Percentiles rank a stretch among this genome's conserved stretches.
phyloP scores from a whole-genome alignment of 371 early-diverging fungal species.

The Zychaea mexicana region DNA sequence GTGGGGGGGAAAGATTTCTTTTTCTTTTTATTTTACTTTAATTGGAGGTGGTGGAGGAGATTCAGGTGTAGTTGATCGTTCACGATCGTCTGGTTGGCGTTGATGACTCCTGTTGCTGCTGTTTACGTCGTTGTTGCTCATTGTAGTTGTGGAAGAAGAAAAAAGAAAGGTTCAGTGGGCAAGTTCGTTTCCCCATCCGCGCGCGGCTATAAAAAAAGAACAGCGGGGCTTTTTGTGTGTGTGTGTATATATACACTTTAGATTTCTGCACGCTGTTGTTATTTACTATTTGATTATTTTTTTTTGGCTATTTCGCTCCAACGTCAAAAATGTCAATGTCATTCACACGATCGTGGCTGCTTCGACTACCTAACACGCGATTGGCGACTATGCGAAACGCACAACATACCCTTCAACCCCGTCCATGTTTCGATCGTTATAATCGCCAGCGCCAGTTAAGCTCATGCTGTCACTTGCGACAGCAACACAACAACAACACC shows the following conservation, averaged over 20 bases:
- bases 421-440: neutral
- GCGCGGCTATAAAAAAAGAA: neutral
- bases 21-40: slow-evolving; percentile 6
- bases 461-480: neutral
- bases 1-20: neutral
- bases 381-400: neutral
- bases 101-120: neutral
- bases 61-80: neutral
- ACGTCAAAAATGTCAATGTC: neutral
- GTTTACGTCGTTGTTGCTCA: neutral
- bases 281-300: no score
- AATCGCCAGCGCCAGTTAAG: neutral
- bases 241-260: no score
- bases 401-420: neutral
- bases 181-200: no score
- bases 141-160: neutral
- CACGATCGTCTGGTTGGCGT: neutral
- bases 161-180: no score
- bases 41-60: neutral
- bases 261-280: no score
- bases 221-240: neutral
- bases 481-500: no score
- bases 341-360: neutral
- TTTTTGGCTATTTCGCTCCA: neutral
- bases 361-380: neutral